Base-by-base conservation (phyloP, 2,329 filamentous ascomycete species). In the Talaromyces sp. region DNA sequence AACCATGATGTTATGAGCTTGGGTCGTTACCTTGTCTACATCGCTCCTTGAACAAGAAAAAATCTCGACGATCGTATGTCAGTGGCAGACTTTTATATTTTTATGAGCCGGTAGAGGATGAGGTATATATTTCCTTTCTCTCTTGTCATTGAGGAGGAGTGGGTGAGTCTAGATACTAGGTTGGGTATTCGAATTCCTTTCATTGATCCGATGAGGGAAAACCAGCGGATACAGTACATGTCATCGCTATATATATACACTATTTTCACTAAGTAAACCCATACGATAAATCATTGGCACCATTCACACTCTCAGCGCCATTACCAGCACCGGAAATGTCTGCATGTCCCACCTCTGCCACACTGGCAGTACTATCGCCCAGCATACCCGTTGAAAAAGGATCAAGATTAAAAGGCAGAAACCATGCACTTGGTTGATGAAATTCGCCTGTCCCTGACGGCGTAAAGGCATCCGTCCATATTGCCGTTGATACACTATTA, bases 321-420 rank as follows among this genome's bases (percentile, higher is more conserved):
- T 24, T 41, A n/a, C 56, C 35, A 43, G 3, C 56, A 27, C 56
- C 37, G 45, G 56, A 33, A 45, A 45, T 31, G 45, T 45, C 37
- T 2, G 27, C 35, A 24, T 31, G 56, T 43, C 35, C 56, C 19
- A 24, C 56, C 11, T 54, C 33, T 3, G 24, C 14, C 31, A 22
- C 39, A 27, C 24, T 47, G n/a, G 37, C 10, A 45, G 37, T 27
- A 45, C n/a, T 47, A 27, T 43, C 64, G 8, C 64, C 54, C 33
- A 64, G 41, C 64, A 65, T 62, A 27, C 60, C 64, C 1, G 48
- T 48, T 11, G 50, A 50, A 45, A 66, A 50, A 13, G 92, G 91
- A 65, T 95, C 91, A 78, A 96, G 87, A 74, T 96, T 96, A 78
- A 97, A 96, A 1, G 93, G 92, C 82, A 96, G 88, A 76, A 96